Conservation (phyloP, 2,329 filamentous ascomycete species). For the Aspergillus sp. region DNA sequence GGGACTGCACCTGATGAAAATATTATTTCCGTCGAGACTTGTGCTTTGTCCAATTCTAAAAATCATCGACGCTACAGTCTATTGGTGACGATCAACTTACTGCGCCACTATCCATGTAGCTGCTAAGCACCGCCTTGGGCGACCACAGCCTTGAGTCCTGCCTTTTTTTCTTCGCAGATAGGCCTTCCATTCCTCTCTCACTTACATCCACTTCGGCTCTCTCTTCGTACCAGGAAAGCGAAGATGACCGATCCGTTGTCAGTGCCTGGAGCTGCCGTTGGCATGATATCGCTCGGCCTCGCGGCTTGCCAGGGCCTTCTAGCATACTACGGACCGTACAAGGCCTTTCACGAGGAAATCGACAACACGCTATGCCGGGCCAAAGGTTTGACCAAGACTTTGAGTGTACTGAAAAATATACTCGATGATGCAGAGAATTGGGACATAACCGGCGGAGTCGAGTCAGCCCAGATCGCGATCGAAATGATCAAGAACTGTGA, state of each 20-base stretch:
- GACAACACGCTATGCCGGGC: not conserved
- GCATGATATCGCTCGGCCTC: slow-evolving; percentile 16
- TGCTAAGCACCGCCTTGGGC: too few species aligned
- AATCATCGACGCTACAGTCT: too few species aligned
- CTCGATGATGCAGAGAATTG: not conserved
- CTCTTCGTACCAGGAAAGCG: too few species aligned
- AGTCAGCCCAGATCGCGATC: not conserved
- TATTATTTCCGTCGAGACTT: too few species aligned
- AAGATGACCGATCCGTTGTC: slow-evolving; percentile 22
- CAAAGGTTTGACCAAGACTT: not conserved
- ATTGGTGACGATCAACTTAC: too few species aligned
- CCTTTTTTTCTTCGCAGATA: too few species aligned
- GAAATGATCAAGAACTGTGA: slow-evolving; percentile 7
- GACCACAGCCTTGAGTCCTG: too few species aligned
- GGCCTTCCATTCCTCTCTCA: too few species aligned
- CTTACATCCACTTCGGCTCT: too few species aligned
- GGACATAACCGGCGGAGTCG: too few species aligned
- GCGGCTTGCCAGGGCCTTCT: slow-evolving; percentile 13
- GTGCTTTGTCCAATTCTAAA: too few species aligned
- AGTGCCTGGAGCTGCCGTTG: not conserved
- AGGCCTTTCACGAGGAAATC: slow-evolving; percentile 12
- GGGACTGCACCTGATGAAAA: fast-evolving
- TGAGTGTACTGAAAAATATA: slow-evolving; percentile 5
- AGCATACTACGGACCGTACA: slow-evolving; percentile 14
- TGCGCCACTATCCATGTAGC: too few species aligned